Conservation (phyloP, 768 basidiomycete species). For the Suillus subaureus region DNA sequence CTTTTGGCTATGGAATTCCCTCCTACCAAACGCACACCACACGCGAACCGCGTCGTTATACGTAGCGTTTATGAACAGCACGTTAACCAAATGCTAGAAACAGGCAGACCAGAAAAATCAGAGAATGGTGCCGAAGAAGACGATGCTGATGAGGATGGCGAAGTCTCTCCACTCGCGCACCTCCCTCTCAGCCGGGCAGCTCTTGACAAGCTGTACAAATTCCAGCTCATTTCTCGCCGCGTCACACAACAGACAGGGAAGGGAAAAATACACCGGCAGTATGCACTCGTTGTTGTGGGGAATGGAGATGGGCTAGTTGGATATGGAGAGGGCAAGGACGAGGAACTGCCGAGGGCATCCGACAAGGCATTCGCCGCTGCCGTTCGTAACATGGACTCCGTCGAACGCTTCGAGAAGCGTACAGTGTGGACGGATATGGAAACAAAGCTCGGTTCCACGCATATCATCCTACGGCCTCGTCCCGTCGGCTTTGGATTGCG, state of each 20-base stretch:
- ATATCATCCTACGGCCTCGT: slow-evolving; percentile 76
- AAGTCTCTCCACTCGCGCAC: slow-evolving; percentile 17
- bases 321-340: slow-evolving; percentile 79
- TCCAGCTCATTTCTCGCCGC: slow-evolving; percentile 48
- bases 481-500: slow-evolving; percentile 91
- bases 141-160: slow-evolving; percentile 18
- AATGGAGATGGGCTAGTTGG: slow-evolving; percentile 86
- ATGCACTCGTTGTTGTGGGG: slow-evolving; percentile 72
- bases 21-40: slow-evolving; percentile 52
- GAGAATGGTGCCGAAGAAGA: slow-evolving; percentile 25
- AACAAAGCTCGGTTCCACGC: slow-evolving; percentile 82
- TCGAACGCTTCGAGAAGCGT: slow-evolving; percentile 91
- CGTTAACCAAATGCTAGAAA: slow-evolving; percentile 22
- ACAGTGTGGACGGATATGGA: slow-evolving; percentile 94
- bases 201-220: slow-evolving; percentile 39
- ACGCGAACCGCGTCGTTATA: slow-evolving; percentile 61
- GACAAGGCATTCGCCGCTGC: slow-evolving; percentile 68
- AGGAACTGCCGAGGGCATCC: slow-evolving; percentile 52
- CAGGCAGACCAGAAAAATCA: slow-evolving; percentile 30
- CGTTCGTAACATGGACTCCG: slow-evolving; percentile 86
- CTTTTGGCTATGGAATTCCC: slow-evolving; percentile 56
- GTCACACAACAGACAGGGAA: slow-evolving; percentile 93
- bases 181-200: slow-evolving; percentile 23
- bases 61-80: slow-evolving; percentile 48
- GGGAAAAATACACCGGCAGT: slow-evolving; percentile 76